phyloP scores from a whole-genome alignment of 2,329 filamentous ascomycete genomes.

The Diplodia corticola region DNA sequence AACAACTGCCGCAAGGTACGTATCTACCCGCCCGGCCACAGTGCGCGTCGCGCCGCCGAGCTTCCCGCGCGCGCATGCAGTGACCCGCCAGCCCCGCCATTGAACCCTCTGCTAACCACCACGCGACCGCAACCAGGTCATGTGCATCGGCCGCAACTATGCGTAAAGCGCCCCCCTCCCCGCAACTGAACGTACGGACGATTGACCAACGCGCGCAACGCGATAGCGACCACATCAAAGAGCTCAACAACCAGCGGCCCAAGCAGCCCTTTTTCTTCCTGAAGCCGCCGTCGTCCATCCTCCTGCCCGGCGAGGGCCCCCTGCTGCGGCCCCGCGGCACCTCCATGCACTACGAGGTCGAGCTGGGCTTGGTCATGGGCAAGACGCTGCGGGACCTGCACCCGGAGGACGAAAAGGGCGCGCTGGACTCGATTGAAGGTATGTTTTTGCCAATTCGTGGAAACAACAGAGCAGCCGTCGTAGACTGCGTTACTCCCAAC shows the following conservation, averaged over 20 bases:
- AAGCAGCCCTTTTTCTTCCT: constrained; percentile 99
- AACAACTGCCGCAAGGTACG: constrained; percentile 51
- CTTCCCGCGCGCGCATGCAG: background rate
- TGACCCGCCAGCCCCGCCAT: too few relatives aligned
- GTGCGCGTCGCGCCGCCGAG: background rate
- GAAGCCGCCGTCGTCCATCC: constrained; percentile 85
- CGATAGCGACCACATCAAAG: constrained; percentile 81
- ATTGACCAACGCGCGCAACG: background rate
- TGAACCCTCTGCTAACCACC: background rate
- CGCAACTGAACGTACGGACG: background rate
- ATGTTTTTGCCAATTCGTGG: constrained; percentile 31
- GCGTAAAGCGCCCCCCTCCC: constrained; percentile 61
- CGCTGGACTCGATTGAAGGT: constrained; percentile 81
- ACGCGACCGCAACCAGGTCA: constrained; percentile 56
- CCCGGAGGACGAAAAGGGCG: constrained; percentile 70
- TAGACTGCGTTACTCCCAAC: too few relatives aligned
- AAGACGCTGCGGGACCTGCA: constrained; percentile 75
- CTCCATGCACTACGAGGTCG: constrained; percentile 90
- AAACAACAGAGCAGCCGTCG: too few relatives aligned
- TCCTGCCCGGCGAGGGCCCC: constrained; percentile 74
- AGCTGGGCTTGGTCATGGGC: constrained; percentile 86
- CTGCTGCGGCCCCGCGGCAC: constrained; percentile 81
- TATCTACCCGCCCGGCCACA: background rate
- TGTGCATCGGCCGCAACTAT: constrained; percentile 96
- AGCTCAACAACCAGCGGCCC: constrained; percentile 82